Evolutionary conservation across 164 flowering plant species (phyloP), one percentile per base, ranked within the genome.

Genomic region (Buxus sempervirens): DNA sequence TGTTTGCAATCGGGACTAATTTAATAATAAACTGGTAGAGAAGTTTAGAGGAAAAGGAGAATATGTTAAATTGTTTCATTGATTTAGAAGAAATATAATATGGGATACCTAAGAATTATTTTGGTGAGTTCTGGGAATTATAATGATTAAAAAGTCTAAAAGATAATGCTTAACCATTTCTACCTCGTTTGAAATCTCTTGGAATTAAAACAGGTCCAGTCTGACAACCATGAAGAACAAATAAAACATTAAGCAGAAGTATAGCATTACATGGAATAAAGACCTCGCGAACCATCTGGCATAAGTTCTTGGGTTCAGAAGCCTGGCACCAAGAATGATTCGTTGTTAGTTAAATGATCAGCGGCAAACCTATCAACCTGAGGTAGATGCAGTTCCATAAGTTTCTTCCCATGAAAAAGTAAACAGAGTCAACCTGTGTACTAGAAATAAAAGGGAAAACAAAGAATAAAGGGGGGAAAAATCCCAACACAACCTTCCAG

Each of bases 261-360:
- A 55, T 20, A 42, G 65, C 61, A 84, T 89, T 72, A 95, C 99
- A 81, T 92, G 99, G 69, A 81, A 95, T 20, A 95, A 85, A 63
- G 98, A 88, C 51, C 98, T 81, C n/a, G 98, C 97, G 80, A 95
- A 95, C 99, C 97, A 92, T 68, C 99, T 97, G 68, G 99, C 99
- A 84, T 92, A 92, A 45, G 97, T 95, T 80, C 91, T 92, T 61
- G 99, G 98, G 77, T 92, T 95, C 60, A 95, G 79, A 75, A 95
- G 86, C 89, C 99, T 92, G 88, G 71, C 73, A 71, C 61, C 70
- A 77, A 73, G 26, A 73, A 67, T 53, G 22, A 60, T 58, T 42
- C 19, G 32, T n/a, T n/a, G n/a, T 32, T 67, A 67, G 60, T 66
- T 51, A 68, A 69, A 22, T 25, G 22, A 48, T 36, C 27, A 63